Evolutionary conservation across 495 filamentous ascomycete genomes (phyloP).

Genomic region (Hypoxylon lienhwacheense): DNA sequence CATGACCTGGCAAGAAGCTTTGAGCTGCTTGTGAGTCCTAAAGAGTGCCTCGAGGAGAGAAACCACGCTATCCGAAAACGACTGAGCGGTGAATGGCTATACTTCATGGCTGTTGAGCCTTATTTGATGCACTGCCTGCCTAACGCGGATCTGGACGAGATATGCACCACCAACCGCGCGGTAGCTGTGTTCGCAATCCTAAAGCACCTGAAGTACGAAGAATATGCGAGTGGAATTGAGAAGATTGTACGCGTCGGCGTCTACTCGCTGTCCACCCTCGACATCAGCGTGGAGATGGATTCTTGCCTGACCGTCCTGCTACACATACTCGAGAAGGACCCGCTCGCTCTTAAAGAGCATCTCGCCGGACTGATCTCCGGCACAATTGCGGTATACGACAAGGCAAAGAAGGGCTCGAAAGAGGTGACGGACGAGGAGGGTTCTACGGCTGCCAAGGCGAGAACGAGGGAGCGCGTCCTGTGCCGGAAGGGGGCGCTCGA

Average conservation of each 20-base stretch:
- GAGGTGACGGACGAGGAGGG: background rate
- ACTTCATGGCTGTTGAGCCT: conserved; percentile 24
- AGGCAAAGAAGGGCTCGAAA: conserved; percentile 19
- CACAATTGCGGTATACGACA: conserved; percentile 35
- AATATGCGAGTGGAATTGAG: conserved; percentile 46
- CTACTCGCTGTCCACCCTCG: conserved; percentile 37
- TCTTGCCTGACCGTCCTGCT: conserved; percentile 45
- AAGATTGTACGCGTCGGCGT: conserved; percentile 45
- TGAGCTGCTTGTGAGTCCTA: conserved; percentile 40
- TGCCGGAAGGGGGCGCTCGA: conserved; percentile 45
- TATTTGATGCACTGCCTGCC: conserved; percentile 29
- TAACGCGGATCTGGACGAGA: conserved; percentile 10
- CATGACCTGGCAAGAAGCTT: conserved; percentile 38
- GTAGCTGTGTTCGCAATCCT: conserved; percentile 43
- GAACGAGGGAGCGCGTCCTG: conserved; percentile 7
- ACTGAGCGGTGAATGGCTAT: conserved; percentile 33
- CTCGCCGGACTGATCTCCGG: conserved; percentile 43
- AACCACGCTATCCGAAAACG: conserved; percentile 38
- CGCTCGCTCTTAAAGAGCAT: conserved; percentile 41
- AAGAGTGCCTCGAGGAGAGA: conserved; percentile 37
- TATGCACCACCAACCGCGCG: conserved; percentile 22
- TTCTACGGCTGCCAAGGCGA: background rate
- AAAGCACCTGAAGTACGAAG: conserved; percentile 43
- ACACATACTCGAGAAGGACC: conserved; percentile 43
- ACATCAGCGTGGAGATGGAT: conserved; percentile 32